Conservation (phyloP, 2,329 filamentous ascomycete species). For the Ceratocystis huliohia region DNA sequence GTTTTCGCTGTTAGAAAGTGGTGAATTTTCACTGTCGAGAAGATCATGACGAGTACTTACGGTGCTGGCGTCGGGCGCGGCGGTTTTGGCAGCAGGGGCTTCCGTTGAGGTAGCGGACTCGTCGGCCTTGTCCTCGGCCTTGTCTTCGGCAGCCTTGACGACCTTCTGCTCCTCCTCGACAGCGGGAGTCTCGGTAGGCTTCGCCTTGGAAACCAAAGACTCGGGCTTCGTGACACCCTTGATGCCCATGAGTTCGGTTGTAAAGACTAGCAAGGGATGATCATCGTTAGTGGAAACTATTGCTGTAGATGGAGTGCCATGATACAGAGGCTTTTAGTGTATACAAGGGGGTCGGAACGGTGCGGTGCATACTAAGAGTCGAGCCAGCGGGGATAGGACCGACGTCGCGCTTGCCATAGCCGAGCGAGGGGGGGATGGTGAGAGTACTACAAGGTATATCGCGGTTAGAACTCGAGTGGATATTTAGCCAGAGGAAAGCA, state of each 20-base stretch:
- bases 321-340: background rate
- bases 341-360: background rate
- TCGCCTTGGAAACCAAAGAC: constrained; percentile 31
- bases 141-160: constrained; percentile 29
- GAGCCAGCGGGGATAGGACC: constrained; percentile 75
- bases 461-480: background rate
- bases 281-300: background rate
- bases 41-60: constrained; percentile 12
- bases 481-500: background rate
- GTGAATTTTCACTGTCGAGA: constrained; percentile 13
- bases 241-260: constrained; percentile 81
- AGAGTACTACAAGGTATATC: constrained; percentile 44
- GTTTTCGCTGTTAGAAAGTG: constrained; percentile 9
- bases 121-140: constrained; percentile 17
- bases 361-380: constrained; percentile 50
- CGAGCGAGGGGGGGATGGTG: constrained; percentile 77
- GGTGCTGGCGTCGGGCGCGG: constrained; percentile 6
- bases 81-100: background rate
- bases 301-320: background rate
- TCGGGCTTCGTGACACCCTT: constrained; percentile 51
- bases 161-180: constrained; percentile 26
- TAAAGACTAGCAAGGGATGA: constrained; percentile 50
- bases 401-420: constrained; percentile 62
- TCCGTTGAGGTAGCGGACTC: constrained; percentile 12
- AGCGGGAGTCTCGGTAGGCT: constrained; percentile 27